phyloP scores from a whole-genome alignment of 768 basidiomycete genomes.

The Mrakia blollopis region DNA sequence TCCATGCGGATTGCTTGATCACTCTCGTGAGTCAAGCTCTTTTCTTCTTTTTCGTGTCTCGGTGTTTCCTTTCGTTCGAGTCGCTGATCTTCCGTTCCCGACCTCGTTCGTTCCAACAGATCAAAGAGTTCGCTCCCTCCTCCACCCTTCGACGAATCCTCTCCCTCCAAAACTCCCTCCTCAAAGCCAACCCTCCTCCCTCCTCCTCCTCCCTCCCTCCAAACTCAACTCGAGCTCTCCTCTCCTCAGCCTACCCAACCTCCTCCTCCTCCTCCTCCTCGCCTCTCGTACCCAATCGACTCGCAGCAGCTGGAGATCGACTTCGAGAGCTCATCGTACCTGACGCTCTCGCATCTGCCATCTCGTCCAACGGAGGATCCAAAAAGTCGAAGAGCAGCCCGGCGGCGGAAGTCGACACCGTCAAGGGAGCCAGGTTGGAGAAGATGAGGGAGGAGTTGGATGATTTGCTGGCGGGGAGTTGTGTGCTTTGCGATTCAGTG shows the following conservation, averaged over 20 bases:
- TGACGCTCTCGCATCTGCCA: constrained; percentile 79
- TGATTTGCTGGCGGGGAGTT: constrained; percentile 77
- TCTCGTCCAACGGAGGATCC: constrained; percentile 49
- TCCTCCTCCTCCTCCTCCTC: constrained; percentile 54
- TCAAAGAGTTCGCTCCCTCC: constrained; percentile 83
- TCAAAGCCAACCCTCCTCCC: constrained; percentile 41
- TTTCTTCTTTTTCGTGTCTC: too few relatives aligned
- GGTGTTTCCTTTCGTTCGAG: not conserved
- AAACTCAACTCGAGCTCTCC: constrained; percentile 53
- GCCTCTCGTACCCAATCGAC: constrained; percentile 49
- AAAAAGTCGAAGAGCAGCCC: constrained; percentile 34
- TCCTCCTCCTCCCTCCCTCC: constrained; percentile 12
- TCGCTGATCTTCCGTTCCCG: not conserved
- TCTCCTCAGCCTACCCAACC: constrained; percentile 48
- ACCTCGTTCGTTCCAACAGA: constrained; percentile 50
- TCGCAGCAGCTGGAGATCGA: constrained; percentile 82
- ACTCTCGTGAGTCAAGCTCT: constrained; percentile 61
- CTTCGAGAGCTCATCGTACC: constrained; percentile 89
- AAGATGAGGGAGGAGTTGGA: constrained; percentile 78
- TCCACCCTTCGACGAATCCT: constrained; percentile 77
- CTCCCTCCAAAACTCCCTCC: constrained; percentile 73
- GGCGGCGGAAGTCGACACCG: not conserved
- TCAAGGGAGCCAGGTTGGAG: constrained; percentile 53
- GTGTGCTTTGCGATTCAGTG: constrained; percentile 89
- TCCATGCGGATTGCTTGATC: constrained; percentile 97